Evolutionary conservation across 139 green algal genomes (phyloP).

Genomic region (Picochlorum sp.): DNA sequence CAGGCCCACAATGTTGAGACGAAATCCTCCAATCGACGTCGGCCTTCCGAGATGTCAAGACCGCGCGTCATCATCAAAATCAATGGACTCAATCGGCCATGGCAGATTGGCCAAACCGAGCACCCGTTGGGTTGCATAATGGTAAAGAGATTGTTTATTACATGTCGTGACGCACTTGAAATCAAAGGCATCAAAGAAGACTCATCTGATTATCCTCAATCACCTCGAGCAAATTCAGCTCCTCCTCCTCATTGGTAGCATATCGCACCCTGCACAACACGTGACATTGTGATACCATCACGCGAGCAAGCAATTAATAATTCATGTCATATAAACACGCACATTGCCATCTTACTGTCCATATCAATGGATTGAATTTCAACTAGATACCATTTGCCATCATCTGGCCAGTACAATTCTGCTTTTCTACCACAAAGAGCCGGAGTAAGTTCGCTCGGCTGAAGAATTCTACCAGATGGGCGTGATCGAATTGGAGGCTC

Average conservation of each 20-base stretch:
- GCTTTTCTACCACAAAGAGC: conserved; percentile 57
- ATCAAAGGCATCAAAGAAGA: conserved; percentile 18
- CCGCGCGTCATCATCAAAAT: too few relatives aligned
- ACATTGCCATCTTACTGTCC: conserved; percentile 60
- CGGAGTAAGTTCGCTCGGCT: conserved; percentile 38
- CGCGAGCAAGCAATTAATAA: neutral
- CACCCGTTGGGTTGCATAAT: too few relatives aligned
- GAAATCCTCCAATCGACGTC: too few relatives aligned
- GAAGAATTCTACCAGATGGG: conserved; percentile 38
- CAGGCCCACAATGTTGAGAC: too few relatives aligned
- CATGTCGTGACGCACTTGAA: too few relatives aligned
- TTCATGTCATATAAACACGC: conserved; percentile 10
- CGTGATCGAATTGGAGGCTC: conserved; percentile 16
- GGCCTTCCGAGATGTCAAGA: too few relatives aligned
- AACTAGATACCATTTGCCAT: conserved; percentile 78
- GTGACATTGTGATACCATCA: neutral
- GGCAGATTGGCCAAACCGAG: too few relatives aligned
- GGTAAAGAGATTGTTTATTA: too few relatives aligned
- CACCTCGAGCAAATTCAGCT: conserved; percentile 76
- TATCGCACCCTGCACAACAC: conserved; percentile 62
- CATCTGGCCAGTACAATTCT: conserved; percentile 87
- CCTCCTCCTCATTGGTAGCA: conserved; percentile 65
- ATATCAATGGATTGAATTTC: conserved; percentile 63
- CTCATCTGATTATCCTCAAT: conserved; percentile 73
- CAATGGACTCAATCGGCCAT: too few relatives aligned